phyloP scores from a whole-genome alignment of 495 filamentous ascomycete genomes.

The Neurospora tetrasperma region DNA sequence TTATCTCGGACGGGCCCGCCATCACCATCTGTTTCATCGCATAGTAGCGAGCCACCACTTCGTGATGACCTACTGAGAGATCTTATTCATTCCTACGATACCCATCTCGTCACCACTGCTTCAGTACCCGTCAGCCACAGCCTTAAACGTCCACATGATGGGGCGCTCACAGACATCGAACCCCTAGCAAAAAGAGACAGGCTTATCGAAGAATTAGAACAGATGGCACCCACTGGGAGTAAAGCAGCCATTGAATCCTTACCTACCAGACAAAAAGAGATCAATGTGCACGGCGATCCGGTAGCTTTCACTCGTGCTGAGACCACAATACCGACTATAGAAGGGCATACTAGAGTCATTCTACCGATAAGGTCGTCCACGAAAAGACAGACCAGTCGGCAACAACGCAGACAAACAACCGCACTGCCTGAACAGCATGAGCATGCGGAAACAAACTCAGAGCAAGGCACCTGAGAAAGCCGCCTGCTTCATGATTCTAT shows the following conservation, averaged over 20 bases:
- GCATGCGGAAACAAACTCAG: neutral
- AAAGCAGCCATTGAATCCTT: neutral
- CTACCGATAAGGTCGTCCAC: neutral
- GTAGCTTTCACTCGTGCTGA: neutral
- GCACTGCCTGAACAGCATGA: neutral
- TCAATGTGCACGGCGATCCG: neutral
- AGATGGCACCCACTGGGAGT: slow-evolving; percentile 1
- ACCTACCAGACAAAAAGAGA: neutral
- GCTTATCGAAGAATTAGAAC: slow-evolving; percentile 18
- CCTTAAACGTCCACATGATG: slow-evolving; percentile 18
- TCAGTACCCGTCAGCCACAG: slow-evolving; percentile 1
- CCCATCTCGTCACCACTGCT: neutral
- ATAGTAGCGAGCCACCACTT: slow-evolving; percentile 6
- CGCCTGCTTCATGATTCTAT: neutral
- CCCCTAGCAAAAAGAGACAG: slow-evolving; percentile 20
- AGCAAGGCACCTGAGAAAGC: neutral
- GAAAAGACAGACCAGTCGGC: neutral
- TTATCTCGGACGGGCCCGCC: neutral
- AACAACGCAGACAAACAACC: neutral
- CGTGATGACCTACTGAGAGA: slow-evolving; percentile 17
- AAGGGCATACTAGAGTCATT: neutral
- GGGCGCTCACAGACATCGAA: slow-evolving; percentile 7
- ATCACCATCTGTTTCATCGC: neutral
- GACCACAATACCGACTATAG: neutral
- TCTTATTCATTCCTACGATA: slow-evolving; percentile 13